Percentiles rank a stretch among this genome's conserved stretches.
These are phyloP conservation scores for Metrosideros polymorpha DNA, from an alignment of 441 rosid genomes.

Conservation along the genomic window DNA sequence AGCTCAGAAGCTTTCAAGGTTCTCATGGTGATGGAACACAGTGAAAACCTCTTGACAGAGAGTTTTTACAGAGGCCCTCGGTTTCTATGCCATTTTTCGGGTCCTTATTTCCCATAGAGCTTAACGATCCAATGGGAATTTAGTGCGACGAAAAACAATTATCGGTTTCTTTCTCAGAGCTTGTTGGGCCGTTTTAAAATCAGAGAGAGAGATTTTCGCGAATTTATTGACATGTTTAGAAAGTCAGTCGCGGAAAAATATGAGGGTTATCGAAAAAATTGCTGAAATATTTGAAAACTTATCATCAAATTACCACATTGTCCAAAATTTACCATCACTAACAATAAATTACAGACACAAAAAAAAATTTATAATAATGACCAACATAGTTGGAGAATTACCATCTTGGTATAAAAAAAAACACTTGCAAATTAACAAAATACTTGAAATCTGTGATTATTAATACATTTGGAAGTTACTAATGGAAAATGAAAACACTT, in stretches of 20 bases:
- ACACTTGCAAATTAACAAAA: too few relatives aligned
- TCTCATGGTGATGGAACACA: constrained; percentile 18
- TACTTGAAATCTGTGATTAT: too few relatives aligned
- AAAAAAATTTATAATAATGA: too few relatives aligned
- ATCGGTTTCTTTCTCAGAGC: background rate
- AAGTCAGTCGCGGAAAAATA: background rate
- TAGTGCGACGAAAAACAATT: background rate
- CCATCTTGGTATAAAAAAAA: too few relatives aligned
- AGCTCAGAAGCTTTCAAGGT: constrained; percentile 11
- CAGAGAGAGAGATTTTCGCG: too few relatives aligned
- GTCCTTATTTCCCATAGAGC: background rate
- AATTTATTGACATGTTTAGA: too few relatives aligned
- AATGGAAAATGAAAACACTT: too few relatives aligned
- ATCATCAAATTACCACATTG: background rate
- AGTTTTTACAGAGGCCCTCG: background rate
- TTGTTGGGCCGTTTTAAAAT: background rate
- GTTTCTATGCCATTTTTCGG: constrained; percentile 7
- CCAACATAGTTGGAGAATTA: too few relatives aligned
- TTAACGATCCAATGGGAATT: background rate
- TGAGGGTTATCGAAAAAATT: background rate
- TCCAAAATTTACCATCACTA: background rate
- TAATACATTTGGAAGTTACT: too few relatives aligned
- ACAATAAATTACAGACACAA: too few relatives aligned
- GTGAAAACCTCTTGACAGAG: background rate
- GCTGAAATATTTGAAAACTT: too few relatives aligned